A percentile compares a stretch with the other conserved stretches of the same genome.
phyloP scores from a whole-genome alignment of 805 yeast genomes.

The Tanozyma kutaoensis region DNA sequence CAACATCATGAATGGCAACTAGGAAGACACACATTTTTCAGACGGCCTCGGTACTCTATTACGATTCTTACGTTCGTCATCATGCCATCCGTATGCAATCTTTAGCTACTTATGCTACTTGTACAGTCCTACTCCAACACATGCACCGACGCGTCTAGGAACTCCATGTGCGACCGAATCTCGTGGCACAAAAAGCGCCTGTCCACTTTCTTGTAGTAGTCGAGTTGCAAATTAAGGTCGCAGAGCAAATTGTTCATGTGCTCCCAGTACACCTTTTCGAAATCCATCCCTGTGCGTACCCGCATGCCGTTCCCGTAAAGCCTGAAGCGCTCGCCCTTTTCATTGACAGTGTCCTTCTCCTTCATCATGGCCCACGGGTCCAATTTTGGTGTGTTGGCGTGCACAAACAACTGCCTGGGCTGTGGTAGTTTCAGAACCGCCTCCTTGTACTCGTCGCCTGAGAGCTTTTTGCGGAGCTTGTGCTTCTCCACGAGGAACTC shows the following conservation, averaged over 20 bases:
- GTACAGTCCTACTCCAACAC: conserved; percentile 23
- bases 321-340: conserved; percentile 35
- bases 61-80: no score
- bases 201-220: conserved; percentile 27
- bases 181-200: conserved; percentile 35
- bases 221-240: conserved; percentile 31
- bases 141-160: conserved; percentile 22
- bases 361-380: conserved; percentile 42
- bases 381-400: conserved; percentile 55
- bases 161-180: conserved; percentile 30
- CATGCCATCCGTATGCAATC: no score
- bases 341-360: conserved; percentile 26
- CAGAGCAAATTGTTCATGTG: conserved; percentile 44
- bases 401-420: conserved; percentile 35
- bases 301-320: conserved; percentile 46
- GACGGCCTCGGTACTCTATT: no score
- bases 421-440: conserved; percentile 2
- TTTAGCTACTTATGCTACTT: no score
- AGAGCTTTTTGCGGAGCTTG: conserved; percentile 1
- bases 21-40: no score
- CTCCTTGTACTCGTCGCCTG: conserved; percentile 2
- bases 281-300: conserved; percentile 38
- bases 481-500: conserved; percentile 4
- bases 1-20: no score
- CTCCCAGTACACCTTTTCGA: conserved; percentile 46